Conservation (phyloP, 2,329 filamentous ascomycete species). For the Metarhizium anisopliae region DNA sequence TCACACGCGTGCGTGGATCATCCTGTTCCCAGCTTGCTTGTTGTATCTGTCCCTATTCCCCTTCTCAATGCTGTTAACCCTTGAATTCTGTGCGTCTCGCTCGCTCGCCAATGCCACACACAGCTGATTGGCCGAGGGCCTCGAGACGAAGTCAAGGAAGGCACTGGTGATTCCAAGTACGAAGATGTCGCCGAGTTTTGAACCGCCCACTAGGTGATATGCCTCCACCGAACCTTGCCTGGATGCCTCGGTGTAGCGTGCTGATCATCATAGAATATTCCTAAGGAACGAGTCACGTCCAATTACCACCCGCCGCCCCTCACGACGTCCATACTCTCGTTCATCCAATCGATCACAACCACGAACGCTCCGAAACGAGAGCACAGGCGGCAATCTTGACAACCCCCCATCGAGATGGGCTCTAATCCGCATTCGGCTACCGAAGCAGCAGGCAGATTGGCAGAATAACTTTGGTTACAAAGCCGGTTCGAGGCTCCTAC, state of each 20-base stretch:
- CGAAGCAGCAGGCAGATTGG: not conserved
- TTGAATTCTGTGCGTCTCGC: too few species aligned
- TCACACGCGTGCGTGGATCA: too few species aligned
- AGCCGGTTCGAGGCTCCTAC: not conserved
- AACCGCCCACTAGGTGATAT: not conserved
- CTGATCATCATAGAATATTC: not conserved
- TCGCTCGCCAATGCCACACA: too few species aligned
- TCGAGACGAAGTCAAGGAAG: too few species aligned
- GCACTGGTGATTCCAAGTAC: too few species aligned
- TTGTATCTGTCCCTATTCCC: too few species aligned
- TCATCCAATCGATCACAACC: not conserved
- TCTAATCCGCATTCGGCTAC: not conserved
- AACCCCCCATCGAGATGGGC: not conserved
- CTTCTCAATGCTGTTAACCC: too few species aligned
- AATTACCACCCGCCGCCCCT: too few species aligned
- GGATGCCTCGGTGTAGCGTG: not conserved
- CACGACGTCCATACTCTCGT: too few species aligned
- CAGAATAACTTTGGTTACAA: not conserved
- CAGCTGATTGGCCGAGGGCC: too few species aligned
- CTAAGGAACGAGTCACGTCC: not conserved
- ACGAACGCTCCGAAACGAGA: not conserved
- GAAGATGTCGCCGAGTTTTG: too few species aligned
- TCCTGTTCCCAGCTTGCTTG: too few species aligned
- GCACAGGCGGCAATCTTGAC: not conserved
- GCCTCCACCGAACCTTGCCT: not conserved